Evolutionary conservation across 805 yeast species (phyloP).

Genomic region (Metschnikowia kunwiensis): DNA sequence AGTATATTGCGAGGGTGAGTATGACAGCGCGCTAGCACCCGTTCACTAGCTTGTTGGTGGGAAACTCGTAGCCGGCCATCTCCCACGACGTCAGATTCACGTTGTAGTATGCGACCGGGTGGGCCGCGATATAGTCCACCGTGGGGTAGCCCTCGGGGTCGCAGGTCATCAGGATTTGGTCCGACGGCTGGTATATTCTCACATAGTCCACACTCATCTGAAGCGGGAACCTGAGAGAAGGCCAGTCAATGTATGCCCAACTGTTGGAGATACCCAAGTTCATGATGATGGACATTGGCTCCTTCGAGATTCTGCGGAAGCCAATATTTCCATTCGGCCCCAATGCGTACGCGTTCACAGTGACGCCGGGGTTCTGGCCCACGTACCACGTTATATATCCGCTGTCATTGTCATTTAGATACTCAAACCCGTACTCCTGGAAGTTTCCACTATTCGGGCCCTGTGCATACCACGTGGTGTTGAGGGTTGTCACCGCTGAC

Average conservation of each 20-base stretch:
- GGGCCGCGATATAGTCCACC: constrained; percentile 31
- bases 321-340: constrained; percentile 41
- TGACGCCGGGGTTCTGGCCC: constrained; percentile 51
- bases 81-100: constrained; percentile 37
- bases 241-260: constrained; percentile 42
- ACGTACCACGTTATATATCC: constrained; percentile 88
- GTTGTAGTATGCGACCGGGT: constrained; percentile 33
- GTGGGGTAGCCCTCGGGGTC: constrained; percentile 40
- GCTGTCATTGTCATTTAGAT: constrained; percentile 56
- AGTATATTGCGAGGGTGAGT: too few relatives aligned
- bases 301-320: constrained; percentile 34
- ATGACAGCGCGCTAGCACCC: constrained; percentile 16
- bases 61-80: constrained; percentile 47
- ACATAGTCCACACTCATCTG: constrained; percentile 38
- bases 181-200: constrained; percentile 39
- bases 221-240: constrained; percentile 34
- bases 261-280: constrained; percentile 39
- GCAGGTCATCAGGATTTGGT: constrained; percentile 29
- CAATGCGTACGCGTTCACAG: constrained; percentile 30
- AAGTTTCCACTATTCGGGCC: constrained; percentile 51
- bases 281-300: constrained; percentile 39
- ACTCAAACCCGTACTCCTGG: constrained; percentile 80
- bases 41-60: constrained; percentile 44
- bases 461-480: constrained; percentile 75
- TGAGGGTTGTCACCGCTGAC: constrained; percentile 76